These are phyloP conservation scores for Pyricularia pennisetigena DNA, from an alignment of 2,329 filamentous ascomycete genomes.

Conservation along the genomic window DNA sequence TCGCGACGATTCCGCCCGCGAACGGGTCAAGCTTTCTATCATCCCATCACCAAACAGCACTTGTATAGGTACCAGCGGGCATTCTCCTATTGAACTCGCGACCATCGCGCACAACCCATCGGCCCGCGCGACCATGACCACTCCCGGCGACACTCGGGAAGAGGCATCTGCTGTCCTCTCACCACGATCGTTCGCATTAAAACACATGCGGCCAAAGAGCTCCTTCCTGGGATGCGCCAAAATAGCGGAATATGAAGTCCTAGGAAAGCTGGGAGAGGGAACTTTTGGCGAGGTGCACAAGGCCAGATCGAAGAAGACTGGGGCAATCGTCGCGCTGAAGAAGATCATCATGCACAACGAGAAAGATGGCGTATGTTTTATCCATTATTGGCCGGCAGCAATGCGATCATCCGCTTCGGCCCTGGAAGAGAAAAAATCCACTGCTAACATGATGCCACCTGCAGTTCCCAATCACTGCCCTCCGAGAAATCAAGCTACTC, in stretches of 20 bases:
- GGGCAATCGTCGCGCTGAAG: conserved; percentile 77
- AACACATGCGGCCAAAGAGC: conserved; percentile 41
- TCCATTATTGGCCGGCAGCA: neutral
- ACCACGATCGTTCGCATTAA: conserved; percentile 46
- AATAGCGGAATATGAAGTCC: conserved; percentile 69
- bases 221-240: conserved; percentile 79
- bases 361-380: conserved; percentile 70
- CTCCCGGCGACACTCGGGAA: neutral
- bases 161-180: conserved; percentile 23
- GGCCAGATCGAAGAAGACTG: conserved; percentile 65
- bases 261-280: conserved; percentile 82
- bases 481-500: conserved; percentile 94
- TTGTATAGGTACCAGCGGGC: neutral
- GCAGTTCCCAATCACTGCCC: conserved; percentile 91
- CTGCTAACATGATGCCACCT: conserved; percentile 6
- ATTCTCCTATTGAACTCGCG: neutral
- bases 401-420: conserved; percentile 4
- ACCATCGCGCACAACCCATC: neutral
- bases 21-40: neutral
- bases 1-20: neutral
- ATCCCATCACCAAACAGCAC: neutral
- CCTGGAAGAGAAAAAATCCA: neutral
- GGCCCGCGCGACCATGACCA: neutral
- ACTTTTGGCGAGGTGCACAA: conserved; percentile 98
- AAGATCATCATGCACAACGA: conserved; percentile 99